Evolutionary conservation across 225 moss, liverwort and hornwort species (phyloP).

Genomic region (Marchantia polymorpha): DNA sequence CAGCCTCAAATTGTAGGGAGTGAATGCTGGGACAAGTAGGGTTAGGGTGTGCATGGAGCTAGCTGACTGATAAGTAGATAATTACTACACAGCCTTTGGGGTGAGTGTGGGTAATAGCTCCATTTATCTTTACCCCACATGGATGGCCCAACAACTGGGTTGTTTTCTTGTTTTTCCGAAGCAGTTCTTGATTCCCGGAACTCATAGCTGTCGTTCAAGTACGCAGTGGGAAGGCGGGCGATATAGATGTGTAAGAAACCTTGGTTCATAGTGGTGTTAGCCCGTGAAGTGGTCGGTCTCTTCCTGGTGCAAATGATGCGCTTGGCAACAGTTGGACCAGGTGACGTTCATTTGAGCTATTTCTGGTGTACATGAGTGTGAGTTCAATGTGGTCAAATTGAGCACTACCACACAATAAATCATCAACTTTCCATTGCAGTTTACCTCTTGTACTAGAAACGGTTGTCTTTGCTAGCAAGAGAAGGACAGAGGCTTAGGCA

Average conservation of each 20-base stretch:
- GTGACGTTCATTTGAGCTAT: slow-evolving; percentile 34
- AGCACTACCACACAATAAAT: slow-evolving; percentile 40
- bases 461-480: neutral
- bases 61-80: slow-evolving; percentile 27
- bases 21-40: slow-evolving; percentile 39
- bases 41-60: slow-evolving; percentile 35
- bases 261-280: slow-evolving; percentile 32
- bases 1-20: slow-evolving; percentile 23
- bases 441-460: neutral
- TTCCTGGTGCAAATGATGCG: slow-evolving; percentile 33
- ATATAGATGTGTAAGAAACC: slow-evolving; percentile 37
- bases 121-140: slow-evolving; percentile 36
- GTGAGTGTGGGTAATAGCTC: slow-evolving; percentile 26
- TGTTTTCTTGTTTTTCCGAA: slow-evolving; percentile 42
- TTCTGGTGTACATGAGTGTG: slow-evolving; percentile 42
- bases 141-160: slow-evolving; percentile 44
- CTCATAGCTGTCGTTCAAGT: slow-evolving; percentile 28
- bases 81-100: slow-evolving; percentile 21
- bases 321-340: slow-evolving; percentile 29
- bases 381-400: slow-evolving; percentile 39
- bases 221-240: slow-evolving; percentile 34
- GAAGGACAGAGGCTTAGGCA: neutral
- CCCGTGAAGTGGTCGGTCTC: slow-evolving; percentile 30
- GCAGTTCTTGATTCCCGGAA: slow-evolving; percentile 34
- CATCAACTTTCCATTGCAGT: slow-evolving; percentile 35